Base-by-base conservation (phyloP, 305 asterid genomes). In the Fraxinus sp. region DNA sequence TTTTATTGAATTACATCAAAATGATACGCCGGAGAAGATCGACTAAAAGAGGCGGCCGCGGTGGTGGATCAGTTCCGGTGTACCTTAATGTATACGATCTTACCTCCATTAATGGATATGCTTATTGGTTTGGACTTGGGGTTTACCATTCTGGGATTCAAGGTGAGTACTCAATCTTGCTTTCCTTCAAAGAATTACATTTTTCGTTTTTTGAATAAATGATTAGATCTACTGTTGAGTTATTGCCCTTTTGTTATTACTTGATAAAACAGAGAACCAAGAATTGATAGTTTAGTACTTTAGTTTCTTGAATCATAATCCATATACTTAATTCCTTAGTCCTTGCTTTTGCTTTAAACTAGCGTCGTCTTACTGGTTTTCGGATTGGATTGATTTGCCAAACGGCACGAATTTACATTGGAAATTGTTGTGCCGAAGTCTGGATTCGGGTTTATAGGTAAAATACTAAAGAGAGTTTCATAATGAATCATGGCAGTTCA, bases 111-210 rank as follows among this genome's bases (percentile, higher is more conserved):
- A 94, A 94, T 81, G 95, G 96, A 79, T 94, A 92, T 18, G 98
- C 98, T 77, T 92, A 92, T 79, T 94, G 98, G 98, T 77, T 94
- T 10, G 98, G 98, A 10, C 97, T 94, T 20, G 98, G 98, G 7
- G 97, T 88, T 79, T 92, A 90, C 85, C 98, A 94, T 87, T 94
- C 98, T 66, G 98, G 94, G 8, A 91, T 94, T 80, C 92, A 94
- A 93, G 97, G 98, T 92, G 37, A 49, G 82, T 57, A 13, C 22
- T 36, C 76, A 71, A 71, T 71, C 76, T 71, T 71, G 22, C 43
- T 30, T 71, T 71, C 22, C 76, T 71, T 71, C 20, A 32, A 30
- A 71, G 76, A 32, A 32, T 30, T 70, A 11, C 39, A 70, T 32
- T 16, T 71, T 33, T 64, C 4, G 6, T 8, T 64, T 24, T 30